Evolutionary conservation across 306 rosid species (phyloP), one percentile per base, ranked within the genome.

Genomic region (Medicago lupulina): DNA sequence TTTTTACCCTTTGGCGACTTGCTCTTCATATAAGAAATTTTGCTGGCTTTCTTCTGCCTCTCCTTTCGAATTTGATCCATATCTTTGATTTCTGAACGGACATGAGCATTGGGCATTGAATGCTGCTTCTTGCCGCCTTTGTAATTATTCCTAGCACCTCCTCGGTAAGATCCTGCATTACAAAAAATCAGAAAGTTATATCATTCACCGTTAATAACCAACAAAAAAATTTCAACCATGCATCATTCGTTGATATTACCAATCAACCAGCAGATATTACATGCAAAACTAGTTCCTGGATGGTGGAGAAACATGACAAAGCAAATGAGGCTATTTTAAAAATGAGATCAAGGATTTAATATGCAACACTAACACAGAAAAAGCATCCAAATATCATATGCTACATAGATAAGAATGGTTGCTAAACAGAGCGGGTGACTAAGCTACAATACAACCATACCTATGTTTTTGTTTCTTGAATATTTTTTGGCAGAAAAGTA

Each of bases 31-130:
- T 83, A 38, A 5, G 96, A 81, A 61, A 82, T 67, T 60, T 53
- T 86, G 80, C 51, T 75, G 2, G 92, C 93, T 38, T 95, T 90
- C 38, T 72, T 84, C 89, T 95, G 93, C 78, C 97, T 88, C 75
- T 94, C 91, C 83, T 92, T 95, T 55, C 96, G 82, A 76, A 95
- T 82, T 85, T 92, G 96, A 19, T 95, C 96, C 28, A 92, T 43
- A 85, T 89, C 89, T 88, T 91, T 91, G 82, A 91, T 86, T 82
- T 93, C 96, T 39, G 90, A 87, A 64, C 90, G 96, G 70, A 91
- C 87, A 65, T 91, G 90, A 81, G 93, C 86, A 84, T 91, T 93
- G 13, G 87, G 86, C 82, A 83, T 80, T 4, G 83, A 73, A 46
- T 80, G 63, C 88, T 82, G 91, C 79, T 77, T 87, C 85, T 77